Conservation (phyloP, 164 flowering plant genomes). For the Magnolia officinalis region DNA sequence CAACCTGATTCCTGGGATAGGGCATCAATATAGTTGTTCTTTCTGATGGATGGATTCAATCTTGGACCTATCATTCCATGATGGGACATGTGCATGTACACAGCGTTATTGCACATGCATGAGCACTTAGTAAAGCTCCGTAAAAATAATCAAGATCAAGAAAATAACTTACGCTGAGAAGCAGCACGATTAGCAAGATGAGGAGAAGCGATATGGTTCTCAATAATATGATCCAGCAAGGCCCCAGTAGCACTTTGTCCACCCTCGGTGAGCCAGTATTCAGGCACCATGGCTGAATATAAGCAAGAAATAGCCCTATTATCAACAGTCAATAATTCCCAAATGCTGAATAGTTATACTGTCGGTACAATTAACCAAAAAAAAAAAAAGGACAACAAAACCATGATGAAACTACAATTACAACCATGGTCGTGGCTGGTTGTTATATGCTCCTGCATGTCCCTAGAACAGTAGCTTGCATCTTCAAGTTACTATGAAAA, state of each 20-base stretch:
- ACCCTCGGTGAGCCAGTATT: slow-evolving; percentile 96
- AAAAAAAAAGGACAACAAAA: neutral
- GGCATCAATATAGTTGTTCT: too few species aligned
- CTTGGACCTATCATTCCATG: too few species aligned
- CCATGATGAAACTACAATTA: neutral
- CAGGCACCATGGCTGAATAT: slow-evolving; percentile 81
- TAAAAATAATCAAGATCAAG: neutral
- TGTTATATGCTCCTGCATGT: neutral
- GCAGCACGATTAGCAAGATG: slow-evolving; percentile 88
- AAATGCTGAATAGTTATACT: neutral
- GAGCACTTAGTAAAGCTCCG: too few species aligned
- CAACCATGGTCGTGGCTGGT: neutral
- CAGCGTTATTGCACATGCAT: too few species aligned
- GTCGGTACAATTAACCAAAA: neutral
- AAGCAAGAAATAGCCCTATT: neutral
- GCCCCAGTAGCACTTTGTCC: slow-evolving; percentile 99
- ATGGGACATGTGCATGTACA: too few species aligned
- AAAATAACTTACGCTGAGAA: slow-evolving; percentile 52
- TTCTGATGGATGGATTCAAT: too few species aligned
- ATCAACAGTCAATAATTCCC: neutral
- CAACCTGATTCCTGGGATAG: too few species aligned
- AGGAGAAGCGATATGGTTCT: slow-evolving; percentile 83
- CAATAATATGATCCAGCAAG: slow-evolving; percentile 66
- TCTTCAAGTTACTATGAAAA: too few species aligned
- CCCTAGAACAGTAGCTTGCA: too few species aligned